phyloP scores from a whole-genome alignment of 805 yeast genomes.

The Suhomyces xylopsoci region DNA sequence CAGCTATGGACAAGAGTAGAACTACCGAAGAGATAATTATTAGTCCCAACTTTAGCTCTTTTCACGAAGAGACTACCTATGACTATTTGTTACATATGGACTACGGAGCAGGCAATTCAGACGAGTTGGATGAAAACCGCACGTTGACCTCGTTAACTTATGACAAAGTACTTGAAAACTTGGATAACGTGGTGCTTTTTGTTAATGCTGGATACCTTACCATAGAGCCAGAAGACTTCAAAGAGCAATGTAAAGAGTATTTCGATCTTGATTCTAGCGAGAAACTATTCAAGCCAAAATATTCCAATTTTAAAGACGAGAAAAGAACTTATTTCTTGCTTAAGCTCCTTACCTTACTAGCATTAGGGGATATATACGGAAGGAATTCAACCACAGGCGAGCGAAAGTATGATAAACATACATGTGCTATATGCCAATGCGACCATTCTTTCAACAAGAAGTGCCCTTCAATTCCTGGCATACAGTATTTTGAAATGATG shows the following conservation, averaged over 20 bases:
- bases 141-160: background rate
- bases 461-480: slow-evolving; percentile 17
- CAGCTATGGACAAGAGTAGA: slow-evolving; percentile 2
- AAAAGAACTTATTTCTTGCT: slow-evolving; percentile 15
- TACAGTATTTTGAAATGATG: slow-evolving; percentile 18
- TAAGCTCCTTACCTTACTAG: slow-evolving; percentile 19
- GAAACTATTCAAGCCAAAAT: background rate
- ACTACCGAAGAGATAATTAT: slow-evolving; percentile 11
- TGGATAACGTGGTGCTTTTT: slow-evolving; percentile 18
- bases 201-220: slow-evolving; percentile 25
- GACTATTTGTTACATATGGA: slow-evolving; percentile 7
- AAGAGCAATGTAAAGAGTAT: slow-evolving; percentile 9
- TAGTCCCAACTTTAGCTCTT: slow-evolving; percentile 22
- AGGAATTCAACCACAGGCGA: slow-evolving; percentile 8
- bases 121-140: background rate
- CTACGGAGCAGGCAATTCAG: background rate
- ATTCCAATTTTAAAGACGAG: background rate
- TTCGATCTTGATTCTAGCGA: slow-evolving; percentile 11
- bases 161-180: background rate
- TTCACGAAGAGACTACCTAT: slow-evolving; percentile 21
- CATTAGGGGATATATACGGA: slow-evolving; percentile 23
- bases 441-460: background rate
- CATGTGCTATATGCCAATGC: background rate
- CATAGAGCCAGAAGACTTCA: slow-evolving; percentile 19
- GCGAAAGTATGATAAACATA: background rate